Evolutionary conservation across 2,329 filamentous ascomycete genomes (phyloP), one percentile per base, ranked within the genome.

Genomic region (Ploettnerulaceae sp.): DNA sequence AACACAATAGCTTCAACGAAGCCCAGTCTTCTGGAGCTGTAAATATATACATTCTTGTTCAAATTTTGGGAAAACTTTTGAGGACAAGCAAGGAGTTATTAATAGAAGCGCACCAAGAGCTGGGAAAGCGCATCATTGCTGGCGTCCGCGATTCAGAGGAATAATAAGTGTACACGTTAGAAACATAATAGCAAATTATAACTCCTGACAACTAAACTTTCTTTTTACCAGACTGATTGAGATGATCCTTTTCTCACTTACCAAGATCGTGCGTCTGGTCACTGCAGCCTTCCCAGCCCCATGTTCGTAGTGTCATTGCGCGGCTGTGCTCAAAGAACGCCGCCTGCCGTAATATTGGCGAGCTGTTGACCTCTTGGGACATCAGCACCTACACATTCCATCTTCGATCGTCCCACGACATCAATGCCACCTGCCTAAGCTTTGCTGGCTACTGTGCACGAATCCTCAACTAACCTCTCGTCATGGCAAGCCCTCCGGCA

Each of bases 401-500:
- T 47, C 38, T 48, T 45, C 18, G 36, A 51, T 15, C 18, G 48
- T 51, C 31, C 35, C 26, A 32, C 45, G 37, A 52, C 46, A 48
- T 55, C 53, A 52, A 60, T 59, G 56, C 57, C 45, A 48, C 40
- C 48, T 53, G 45, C 45, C 52, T 54, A 51, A 58, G 51, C 52
- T 59, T 52, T 48, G 49, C 46, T 48, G 45, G 54, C 49, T 53
- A 51, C 53, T 47, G 55, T 51, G 57, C 54, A 55, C 49, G 50
- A 54, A 50, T 28, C 40, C 38, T 38, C 42, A 44, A 47, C 42
- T 40, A 48, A 35, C 48, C 46, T 47, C 47, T 54, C 52, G 54
- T 61, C 55, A 74, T 75, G 71, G 69, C 71, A 55, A 71, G 67
- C 55, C 79, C 83, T 62, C 75, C 79, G 60, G 76, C 76, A 63